phyloP scores from a whole-genome alignment of 2,329 filamentous ascomycete species.

The Ophiostoma novo-ulmi region DNA sequence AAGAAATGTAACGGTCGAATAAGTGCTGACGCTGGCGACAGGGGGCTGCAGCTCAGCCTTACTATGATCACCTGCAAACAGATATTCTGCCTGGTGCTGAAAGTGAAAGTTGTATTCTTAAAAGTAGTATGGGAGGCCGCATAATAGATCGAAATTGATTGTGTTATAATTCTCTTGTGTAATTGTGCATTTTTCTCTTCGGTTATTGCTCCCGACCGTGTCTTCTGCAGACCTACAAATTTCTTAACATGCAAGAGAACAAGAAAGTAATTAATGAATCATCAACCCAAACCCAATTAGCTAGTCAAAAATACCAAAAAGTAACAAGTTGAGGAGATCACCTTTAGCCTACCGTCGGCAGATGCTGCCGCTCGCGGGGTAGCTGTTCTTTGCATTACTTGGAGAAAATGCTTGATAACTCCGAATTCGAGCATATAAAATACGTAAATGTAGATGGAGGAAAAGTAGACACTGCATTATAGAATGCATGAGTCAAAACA shows the following conservation, averaged over 20 bases:
- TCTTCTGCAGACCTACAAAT: no score
- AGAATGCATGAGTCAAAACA: not conserved
- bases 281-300: not conserved
- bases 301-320: not conserved
- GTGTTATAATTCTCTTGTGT: not conserved
- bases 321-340: not conserved
- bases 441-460: not conserved
- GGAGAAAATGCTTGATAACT: not conserved
- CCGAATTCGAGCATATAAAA: not conserved
- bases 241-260: not conserved
- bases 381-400: not conserved
- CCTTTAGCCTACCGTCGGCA: slow-evolving; percentile 12
- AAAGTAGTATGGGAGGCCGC: not conserved
- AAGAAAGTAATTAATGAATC: not conserved
- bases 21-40: not conserved
- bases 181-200: no score
- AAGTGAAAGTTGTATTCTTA: not conserved
- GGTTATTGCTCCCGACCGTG: no score
- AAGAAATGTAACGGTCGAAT: not conserved
- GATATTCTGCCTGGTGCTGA: not conserved
- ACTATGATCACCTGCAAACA: not conserved
- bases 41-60: slow-evolving; percentile 17
- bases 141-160: not conserved
- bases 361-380: slow-evolving; percentile 24
- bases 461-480: not conserved